A percentile compares a stretch with the other conserved stretches of the same genome.
Conservation (phyloP, 805 yeast species). For the Lachancea meyersii region DNA sequence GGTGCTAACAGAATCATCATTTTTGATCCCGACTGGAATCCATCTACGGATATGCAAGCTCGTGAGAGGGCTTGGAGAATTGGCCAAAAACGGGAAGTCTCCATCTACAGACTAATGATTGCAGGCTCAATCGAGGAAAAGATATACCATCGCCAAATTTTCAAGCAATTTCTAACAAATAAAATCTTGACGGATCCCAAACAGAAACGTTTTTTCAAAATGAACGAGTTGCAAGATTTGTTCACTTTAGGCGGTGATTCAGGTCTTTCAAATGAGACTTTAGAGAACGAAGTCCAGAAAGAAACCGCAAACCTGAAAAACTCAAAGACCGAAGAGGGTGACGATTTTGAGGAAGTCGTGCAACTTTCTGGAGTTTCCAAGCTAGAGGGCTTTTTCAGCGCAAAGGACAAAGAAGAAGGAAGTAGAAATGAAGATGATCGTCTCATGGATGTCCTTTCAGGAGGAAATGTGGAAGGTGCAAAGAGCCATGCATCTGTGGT, state of each 20-base stretch:
- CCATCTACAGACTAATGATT: constrained; percentile 84
- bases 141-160: constrained; percentile 92
- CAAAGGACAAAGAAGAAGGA: constrained; percentile 38
- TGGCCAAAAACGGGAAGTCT: constrained; percentile 89
- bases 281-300: constrained; percentile 52
- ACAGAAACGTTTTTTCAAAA: constrained; percentile 86
- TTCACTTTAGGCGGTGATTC: constrained; percentile 72
- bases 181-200: constrained; percentile 93
- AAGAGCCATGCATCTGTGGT: constrained; percentile 75
- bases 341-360: constrained; percentile 62
- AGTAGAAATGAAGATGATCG: constrained; percentile 48
- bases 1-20: constrained; percentile 94
- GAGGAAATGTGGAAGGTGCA: constrained; percentile 65
- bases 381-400: constrained; percentile 56
- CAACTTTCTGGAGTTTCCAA: constrained; percentile 67
- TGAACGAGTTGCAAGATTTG: constrained; percentile 84
- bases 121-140: constrained; percentile 96
- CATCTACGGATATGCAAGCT: constrained; percentile 95
- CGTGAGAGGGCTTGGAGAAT: constrained; percentile 95
- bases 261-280: constrained; percentile 35
- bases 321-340: constrained; percentile 41
- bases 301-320: constrained; percentile 39
- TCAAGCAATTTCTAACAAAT: constrained; percentile 88
- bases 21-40: constrained; percentile 98
- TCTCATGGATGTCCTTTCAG: constrained; percentile 68